phyloP scores from a whole-genome alignment of 2,329 filamentous ascomycete genomes.

The Daldinia eschscholtzii region DNA sequence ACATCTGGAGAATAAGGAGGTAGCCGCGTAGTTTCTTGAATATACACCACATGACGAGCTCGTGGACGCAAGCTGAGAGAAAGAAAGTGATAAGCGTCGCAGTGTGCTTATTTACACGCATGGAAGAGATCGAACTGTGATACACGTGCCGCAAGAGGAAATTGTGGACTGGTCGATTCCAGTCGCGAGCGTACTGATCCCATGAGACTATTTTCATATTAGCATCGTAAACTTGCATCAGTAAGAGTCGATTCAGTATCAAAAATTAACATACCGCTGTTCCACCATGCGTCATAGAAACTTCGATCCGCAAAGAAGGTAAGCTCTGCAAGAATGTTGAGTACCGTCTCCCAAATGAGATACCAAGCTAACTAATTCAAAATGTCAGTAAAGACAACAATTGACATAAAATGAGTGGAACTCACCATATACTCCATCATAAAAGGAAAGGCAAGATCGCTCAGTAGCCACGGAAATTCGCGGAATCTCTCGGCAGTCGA shows the following conservation, averaged over 20 bases:
- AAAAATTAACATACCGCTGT: constrained; percentile 58
- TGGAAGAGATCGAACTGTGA: constrained; percentile 79
- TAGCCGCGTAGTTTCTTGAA: constrained; percentile 84
- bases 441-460: constrained; percentile 81
- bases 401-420: not conserved
- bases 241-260: not conserved
- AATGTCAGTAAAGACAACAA: constrained; percentile 16
- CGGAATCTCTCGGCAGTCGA: constrained; percentile 70
- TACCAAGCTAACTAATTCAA: constrained; percentile 74
- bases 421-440: constrained; percentile 78
- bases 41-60: constrained; percentile 83
- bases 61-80: constrained; percentile 77
- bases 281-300: constrained; percentile 77
- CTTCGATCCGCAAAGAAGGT: constrained; percentile 82
- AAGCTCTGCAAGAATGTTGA: constrained; percentile 82
- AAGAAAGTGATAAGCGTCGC: constrained; percentile 83
- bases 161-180: constrained; percentile 83
- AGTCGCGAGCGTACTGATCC: constrained; percentile 84
- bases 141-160: constrained; percentile 85
- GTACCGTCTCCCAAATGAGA: constrained; percentile 81
- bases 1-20: constrained; percentile 78
- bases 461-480: constrained; percentile 80
- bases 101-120: constrained; percentile 76
- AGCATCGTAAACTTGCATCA: not conserved
- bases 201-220: constrained; percentile 63